Percentiles rank a stretch among this genome's conserved stretches.
phyloP scores from a whole-genome alignment of 306 rosid genomes.

The Quercus rubra region DNA sequence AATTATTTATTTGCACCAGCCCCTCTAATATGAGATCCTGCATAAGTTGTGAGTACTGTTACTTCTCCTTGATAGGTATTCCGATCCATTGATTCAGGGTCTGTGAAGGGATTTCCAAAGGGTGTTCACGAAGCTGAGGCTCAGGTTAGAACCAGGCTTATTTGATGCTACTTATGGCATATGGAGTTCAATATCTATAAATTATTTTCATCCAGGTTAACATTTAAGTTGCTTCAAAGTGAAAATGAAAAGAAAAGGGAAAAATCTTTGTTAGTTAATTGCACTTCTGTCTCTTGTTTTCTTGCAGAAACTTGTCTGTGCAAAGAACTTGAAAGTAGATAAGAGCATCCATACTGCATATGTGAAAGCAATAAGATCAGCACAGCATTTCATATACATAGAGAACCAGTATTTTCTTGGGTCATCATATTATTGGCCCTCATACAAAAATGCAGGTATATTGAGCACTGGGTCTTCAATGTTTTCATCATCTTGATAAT shows the following conservation, averaged over 20 bases:
- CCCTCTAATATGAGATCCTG: not conserved
- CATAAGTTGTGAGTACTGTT: slow-evolving; percentile 20
- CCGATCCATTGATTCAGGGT: slow-evolving; percentile 81
- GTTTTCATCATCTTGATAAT: not conserved
- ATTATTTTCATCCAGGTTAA: slow-evolving; percentile 5
- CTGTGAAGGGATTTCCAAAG: slow-evolving; percentile 76
- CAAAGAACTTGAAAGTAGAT: slow-evolving; percentile 70
- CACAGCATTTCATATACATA: slow-evolving; percentile 63
- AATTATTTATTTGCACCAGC: not conserved
- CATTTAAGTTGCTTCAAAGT: not conserved
- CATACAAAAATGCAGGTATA: slow-evolving; percentile 70
- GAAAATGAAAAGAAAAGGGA: too few relatives aligned
- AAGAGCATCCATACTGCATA: slow-evolving; percentile 69
- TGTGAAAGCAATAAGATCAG: slow-evolving; percentile 64
- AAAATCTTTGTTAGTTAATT: not conserved
- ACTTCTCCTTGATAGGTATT: slow-evolving; percentile 48
- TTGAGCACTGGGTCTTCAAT: not conserved
- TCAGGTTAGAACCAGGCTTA: slow-evolving; percentile 48
- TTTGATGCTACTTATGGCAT: not conserved
- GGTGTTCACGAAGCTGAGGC: slow-evolving; percentile 52
- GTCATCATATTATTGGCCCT: slow-evolving; percentile 69
- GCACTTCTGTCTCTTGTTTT: not conserved
- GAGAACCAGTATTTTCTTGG: slow-evolving; percentile 69
- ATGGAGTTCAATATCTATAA: not conserved
- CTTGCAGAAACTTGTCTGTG: slow-evolving; percentile 63